Conservation (phyloP, 2,329 filamentous ascomycete species). For the Cryphonectria radicalis region DNA sequence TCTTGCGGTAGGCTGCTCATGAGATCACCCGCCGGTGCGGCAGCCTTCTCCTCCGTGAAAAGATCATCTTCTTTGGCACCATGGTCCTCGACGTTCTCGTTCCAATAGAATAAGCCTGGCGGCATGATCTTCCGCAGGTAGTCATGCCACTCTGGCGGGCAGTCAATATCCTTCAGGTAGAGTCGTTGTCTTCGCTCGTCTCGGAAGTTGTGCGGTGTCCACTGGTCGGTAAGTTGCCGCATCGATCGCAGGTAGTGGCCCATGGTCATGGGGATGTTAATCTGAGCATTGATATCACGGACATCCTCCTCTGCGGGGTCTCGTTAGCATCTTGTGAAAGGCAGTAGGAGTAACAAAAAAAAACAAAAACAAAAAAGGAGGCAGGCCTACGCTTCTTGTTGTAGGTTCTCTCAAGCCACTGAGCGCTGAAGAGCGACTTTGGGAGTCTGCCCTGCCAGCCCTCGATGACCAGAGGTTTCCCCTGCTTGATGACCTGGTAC, state of each 20-base stretch:
- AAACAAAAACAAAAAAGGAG: background rate
- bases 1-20: slow-evolving; percentile 88
- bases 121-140: slow-evolving; percentile 79
- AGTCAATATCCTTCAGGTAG: slow-evolving; percentile 97
- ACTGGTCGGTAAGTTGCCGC: slow-evolving; percentile 82
- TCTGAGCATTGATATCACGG: slow-evolving; percentile 74
- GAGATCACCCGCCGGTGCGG: slow-evolving; percentile 80
- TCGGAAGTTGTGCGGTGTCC: slow-evolving; percentile 73
- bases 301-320: slow-evolving; percentile 73
- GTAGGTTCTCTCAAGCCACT: slow-evolving; percentile 80
- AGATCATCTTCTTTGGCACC: slow-evolving; percentile 41
- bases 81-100: slow-evolving; percentile 69
- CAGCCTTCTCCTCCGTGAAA: slow-evolving; percentile 54
- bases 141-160: slow-evolving; percentile 83
- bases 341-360: background rate
- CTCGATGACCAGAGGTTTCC: slow-evolving; percentile 88
- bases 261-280: slow-evolving; percentile 81
- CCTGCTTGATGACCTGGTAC: slow-evolving; percentile 80
- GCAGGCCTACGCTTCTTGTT: slow-evolving; percentile 72
- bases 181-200: slow-evolving; percentile 82
- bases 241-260: slow-evolving; percentile 91
- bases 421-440: slow-evolving; percentile 74
- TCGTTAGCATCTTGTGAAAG: slow-evolving; percentile 31
- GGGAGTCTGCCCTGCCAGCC: slow-evolving; percentile 81
- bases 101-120: slow-evolving; percentile 84